A percentile compares a stretch with the other conserved stretches of the same genome.
These are phyloP conservation scores for Fomitopsis pulvina DNA, from an alignment of 768 basidiomycete genomes.

Conservation along the genomic window DNA sequence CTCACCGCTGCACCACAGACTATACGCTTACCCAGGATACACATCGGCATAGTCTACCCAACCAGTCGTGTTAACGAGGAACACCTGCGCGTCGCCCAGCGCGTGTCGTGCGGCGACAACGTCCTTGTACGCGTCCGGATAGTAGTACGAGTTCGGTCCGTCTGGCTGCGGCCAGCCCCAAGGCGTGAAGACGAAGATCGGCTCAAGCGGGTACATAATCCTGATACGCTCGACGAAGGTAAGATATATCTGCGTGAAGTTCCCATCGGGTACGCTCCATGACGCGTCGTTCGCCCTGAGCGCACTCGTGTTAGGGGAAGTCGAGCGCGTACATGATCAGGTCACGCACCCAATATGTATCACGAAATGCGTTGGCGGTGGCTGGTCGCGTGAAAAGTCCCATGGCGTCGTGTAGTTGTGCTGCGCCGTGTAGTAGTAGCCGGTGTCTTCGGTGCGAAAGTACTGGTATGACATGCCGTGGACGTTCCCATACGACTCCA, in stretches of 20 bases:
- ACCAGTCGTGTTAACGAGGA: constrained; percentile 49
- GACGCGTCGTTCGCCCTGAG: constrained; percentile 49
- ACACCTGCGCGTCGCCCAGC: constrained; percentile 40
- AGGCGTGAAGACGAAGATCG: constrained; percentile 49
- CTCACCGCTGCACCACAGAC: neutral
- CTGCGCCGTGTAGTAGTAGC: constrained; percentile 44
- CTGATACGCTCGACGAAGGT: constrained; percentile 40
- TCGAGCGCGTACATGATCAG: neutral
- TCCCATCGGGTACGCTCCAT: constrained; percentile 38
- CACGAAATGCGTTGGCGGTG: constrained; percentile 43
- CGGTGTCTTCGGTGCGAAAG: constrained; percentile 53
- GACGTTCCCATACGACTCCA: constrained; percentile 45
- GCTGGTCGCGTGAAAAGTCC: constrained; percentile 43
- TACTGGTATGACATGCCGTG: constrained; percentile 46
- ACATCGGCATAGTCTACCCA: constrained; percentile 49
- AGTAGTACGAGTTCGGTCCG: constrained; percentile 39
- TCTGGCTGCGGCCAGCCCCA: constrained; percentile 54
- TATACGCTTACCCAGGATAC: constrained; percentile 32
- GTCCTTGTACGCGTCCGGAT: constrained; percentile 37
- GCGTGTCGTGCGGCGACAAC: constrained; percentile 36
- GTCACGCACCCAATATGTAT: constrained; percentile 45
- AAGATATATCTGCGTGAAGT: constrained; percentile 44
- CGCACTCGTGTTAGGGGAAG: neutral
- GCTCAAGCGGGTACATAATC: constrained; percentile 35
- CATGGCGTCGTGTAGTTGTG: constrained; percentile 58